Evolutionary conservation across 768 basidiomycete genomes (phyloP), one percentile per base, ranked within the genome.

Genomic region (Leccinellum albellum): DNA sequence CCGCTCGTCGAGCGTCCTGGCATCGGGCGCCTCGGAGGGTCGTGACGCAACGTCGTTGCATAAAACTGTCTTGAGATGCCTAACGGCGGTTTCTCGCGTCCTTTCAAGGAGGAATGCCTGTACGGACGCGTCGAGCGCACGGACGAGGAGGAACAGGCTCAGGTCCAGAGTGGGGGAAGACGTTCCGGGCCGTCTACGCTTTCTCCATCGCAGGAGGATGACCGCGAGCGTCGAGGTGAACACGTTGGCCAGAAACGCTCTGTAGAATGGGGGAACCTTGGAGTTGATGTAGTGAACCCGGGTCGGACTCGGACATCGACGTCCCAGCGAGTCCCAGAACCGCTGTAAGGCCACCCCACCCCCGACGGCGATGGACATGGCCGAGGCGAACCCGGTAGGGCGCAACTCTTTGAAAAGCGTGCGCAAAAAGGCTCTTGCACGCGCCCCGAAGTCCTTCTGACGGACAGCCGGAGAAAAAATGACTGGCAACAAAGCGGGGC

Each of bases 331-430:
- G 12, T 65, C 56, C 81, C 79, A 85, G 10, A 83, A 53, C 29
- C 74, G 73, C 51, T 76, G 76, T 20, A 91, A 65, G 33, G 76
- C 72, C 29, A 80, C 78, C 3, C 88, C 88, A 8, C 89, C 89
- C 0, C 80, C 87, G 6, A 89, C 75, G 15, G 84, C 70, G 6
- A 82, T 64, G 0, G 88, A 83, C 53, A 89, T 79, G 28, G 87
- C 80, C 55, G 81, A 86, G 6, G 90, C 86, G 68, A 91, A 88
- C 14, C 88, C 83, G 55, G 82, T 83, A 35, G 78, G 59, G 8
- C 79, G 78, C 12, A 88, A 68, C 64, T 91, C 88, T 40, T 81
- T 79, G 53, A 64, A 72, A 9, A 91, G 69, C 13, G 84, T 68
- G 48, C 74, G 71, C 54, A 57, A 56, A 44, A 73, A 53, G 23